Base-by-base conservation (phyloP, 2,329 filamentous ascomycete genomes). In the Cladorrhinum sp. region DNA sequence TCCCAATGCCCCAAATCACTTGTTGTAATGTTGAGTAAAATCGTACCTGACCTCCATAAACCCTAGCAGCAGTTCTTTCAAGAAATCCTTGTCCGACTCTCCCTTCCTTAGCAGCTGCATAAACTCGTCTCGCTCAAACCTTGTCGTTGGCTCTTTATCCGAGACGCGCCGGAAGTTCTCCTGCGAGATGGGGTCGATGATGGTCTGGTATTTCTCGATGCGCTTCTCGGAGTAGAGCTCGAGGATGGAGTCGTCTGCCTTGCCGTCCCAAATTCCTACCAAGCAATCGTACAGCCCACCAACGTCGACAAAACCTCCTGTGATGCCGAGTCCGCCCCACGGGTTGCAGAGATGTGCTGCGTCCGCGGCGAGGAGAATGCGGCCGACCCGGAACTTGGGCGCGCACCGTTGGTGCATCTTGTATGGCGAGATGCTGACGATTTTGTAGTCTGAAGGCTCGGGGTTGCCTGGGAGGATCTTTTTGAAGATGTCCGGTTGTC, bases 251-350 rank as follows among this genome's bases (percentile, higher is more conserved):
- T 79, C 77, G 57, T 78, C 76, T 1, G 77, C 77, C 27, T 70
- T 69, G 1, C 77, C 77, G 25, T 78, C 74, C 71, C 73, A 78
- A 50, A 80, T 75, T 0, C 78, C 78, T 2, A 72, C 70, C 2
- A 88, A 76, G 66, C 84, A 86, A 65, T 88, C 84, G 60, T 79
- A 84, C 5, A 88, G 76, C 0, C 83, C 83, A 10, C 83, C 85
- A 2, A 85, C 78, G 64, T 88, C 85, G n/a, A 84, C 82, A 58
- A 88, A 83, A 0, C 85, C 85, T 5, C 85, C 84, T 0, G 84
- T 87, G 54, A 88, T 79, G 1, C 85, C 85, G 16, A 87, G 74
- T 0, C 85, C 85, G 50, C 85, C 85, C 72, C 80, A 80, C 0
- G 78, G 78, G 67, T 81, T 82, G 67, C 79, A 81, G 16, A 81